Percentiles rank a stretch among this genome's conserved stretches.
Evolutionary conservation across 768 basidiomycete genomes (phyloP).

Genomic region (Multifurca ochricompacta): DNA sequence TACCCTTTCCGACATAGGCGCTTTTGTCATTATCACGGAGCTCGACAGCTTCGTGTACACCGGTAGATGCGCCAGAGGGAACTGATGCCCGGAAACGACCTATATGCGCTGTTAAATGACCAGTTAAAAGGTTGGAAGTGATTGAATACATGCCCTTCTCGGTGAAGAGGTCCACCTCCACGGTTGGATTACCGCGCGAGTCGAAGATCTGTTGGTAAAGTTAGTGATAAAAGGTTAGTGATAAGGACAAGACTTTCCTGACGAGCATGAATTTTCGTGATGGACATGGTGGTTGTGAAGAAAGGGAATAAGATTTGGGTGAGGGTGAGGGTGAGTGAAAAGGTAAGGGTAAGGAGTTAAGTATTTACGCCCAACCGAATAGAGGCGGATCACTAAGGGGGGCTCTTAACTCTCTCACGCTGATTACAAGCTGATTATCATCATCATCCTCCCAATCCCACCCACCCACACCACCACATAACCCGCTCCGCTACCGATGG

Average conservation of each 20-base stretch:
- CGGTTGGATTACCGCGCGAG: slow-evolving; percentile 96
- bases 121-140: background rate
- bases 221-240: background rate
- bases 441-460: no score
- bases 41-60: slow-evolving; percentile 97
- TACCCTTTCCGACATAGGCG: slow-evolving; percentile 94
- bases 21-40: slow-evolving; percentile 94
- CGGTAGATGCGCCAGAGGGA: slow-evolving; percentile 97
- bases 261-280: slow-evolving; percentile 87
- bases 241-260: slow-evolving; percentile 47
- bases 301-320: no score
- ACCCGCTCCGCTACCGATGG: background rate
- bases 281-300: slow-evolving; percentile 59
- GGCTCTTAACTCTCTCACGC: slow-evolving; percentile 30
- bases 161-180: slow-evolving; percentile 88
- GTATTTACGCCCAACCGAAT: slow-evolving; percentile 18
- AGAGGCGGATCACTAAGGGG: slow-evolving; percentile 18
- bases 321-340: background rate
- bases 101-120: slow-evolving; percentile 29
- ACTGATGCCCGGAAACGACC: slow-evolving; percentile 92
- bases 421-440: slow-evolving; percentile 34
- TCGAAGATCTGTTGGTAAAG: slow-evolving; percentile 78
- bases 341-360: background rate
- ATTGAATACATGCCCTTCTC: slow-evolving; percentile 56
- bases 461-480: slow-evolving; percentile 16